These are phyloP conservation scores for Plenodomus lindquistii DNA, from an alignment of 2,329 filamentous ascomycete species.

Conservation along the genomic window DNA sequence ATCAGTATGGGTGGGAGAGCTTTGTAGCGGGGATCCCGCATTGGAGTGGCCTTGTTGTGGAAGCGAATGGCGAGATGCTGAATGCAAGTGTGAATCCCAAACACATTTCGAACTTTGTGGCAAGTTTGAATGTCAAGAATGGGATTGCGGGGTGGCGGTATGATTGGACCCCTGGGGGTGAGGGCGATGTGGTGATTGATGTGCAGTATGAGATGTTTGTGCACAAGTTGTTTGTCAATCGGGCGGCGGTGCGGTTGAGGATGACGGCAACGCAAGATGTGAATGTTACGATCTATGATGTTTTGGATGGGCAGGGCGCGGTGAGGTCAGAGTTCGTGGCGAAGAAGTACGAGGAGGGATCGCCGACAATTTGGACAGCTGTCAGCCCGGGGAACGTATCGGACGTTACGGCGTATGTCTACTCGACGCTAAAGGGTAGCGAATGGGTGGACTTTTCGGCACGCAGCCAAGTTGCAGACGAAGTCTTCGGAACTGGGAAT, in stretches of 20 bases:
- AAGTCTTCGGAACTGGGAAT: constrained; percentile 57
- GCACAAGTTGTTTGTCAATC: constrained; percentile 65
- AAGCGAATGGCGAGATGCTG: constrained; percentile 58
- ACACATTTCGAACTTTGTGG: constrained; percentile 64
- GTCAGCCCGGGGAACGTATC: constrained; percentile 65
- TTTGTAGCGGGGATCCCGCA: constrained; percentile 74
- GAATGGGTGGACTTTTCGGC: constrained; percentile 48
- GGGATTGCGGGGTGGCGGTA: constrained; percentile 68
- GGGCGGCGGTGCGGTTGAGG: constrained; percentile 63
- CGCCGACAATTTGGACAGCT: constrained; percentile 63
- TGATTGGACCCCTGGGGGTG: constrained; percentile 62
- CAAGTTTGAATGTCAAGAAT: constrained; percentile 65
- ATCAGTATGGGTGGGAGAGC: constrained; percentile 70
- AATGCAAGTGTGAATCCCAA: constrained; percentile 63
- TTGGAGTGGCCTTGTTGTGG: constrained; percentile 64
- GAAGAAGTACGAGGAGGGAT: constrained; percentile 58
- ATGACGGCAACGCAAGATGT: constrained; percentile 59
- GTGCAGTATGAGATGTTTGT: constrained; percentile 69
- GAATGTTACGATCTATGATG: constrained; percentile 65
- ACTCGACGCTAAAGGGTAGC: constrained; percentile 57
- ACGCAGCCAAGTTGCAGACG: constrained; percentile 51
- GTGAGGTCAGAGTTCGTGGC: constrained; percentile 63
- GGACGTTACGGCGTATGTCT: constrained; percentile 66
- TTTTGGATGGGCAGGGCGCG: constrained; percentile 70
- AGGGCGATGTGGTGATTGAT: constrained; percentile 53